These are phyloP conservation scores for Pichia ethanolica DNA, from an alignment of 805 yeast genomes.

Conservation along the genomic window DNA sequence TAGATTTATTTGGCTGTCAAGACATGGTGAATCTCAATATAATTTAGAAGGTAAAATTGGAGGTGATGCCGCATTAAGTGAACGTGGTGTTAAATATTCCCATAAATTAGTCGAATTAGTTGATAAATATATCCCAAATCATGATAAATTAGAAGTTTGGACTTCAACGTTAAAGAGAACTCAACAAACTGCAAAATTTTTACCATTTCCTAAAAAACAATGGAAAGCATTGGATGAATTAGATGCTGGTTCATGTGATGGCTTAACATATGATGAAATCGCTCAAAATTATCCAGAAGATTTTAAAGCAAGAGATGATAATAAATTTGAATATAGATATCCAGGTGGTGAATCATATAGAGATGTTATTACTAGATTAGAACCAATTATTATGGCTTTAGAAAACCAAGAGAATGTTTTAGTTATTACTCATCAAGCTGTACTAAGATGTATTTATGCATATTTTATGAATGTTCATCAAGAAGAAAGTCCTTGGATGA, in stretches of 20 bases:
- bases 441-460: conserved; percentile 90
- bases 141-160: conserved; percentile 80
- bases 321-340: conserved; percentile 91
- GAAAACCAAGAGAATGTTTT: conserved; percentile 95
- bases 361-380: conserved; percentile 89
- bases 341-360: conserved; percentile 96
- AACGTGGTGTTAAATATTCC: conserved; percentile 81
- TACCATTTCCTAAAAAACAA: conserved; percentile 74
- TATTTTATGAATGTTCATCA: conserved; percentile 98
- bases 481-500: conserved; percentile 98
- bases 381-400: conserved; percentile 96
- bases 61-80: conserved; percentile 82
- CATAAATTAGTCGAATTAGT: conserved; percentile 72
- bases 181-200: conserved; percentile 79
- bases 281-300: conserved; percentile 84
- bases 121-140: conserved; percentile 52
- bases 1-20: conserved; percentile 83
- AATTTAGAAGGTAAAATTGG: conserved; percentile 93
- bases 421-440: conserved; percentile 97
- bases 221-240: conserved; percentile 98
- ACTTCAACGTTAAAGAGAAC: conserved; percentile 88
- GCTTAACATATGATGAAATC: conserved; percentile 91
- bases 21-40: conserved; percentile 93
- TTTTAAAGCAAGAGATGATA: conserved; percentile 90
- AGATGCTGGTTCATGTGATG: conserved; percentile 97